Conservation (phyloP, 257 asterid species). For the Przewalskia tangutica region DNA sequence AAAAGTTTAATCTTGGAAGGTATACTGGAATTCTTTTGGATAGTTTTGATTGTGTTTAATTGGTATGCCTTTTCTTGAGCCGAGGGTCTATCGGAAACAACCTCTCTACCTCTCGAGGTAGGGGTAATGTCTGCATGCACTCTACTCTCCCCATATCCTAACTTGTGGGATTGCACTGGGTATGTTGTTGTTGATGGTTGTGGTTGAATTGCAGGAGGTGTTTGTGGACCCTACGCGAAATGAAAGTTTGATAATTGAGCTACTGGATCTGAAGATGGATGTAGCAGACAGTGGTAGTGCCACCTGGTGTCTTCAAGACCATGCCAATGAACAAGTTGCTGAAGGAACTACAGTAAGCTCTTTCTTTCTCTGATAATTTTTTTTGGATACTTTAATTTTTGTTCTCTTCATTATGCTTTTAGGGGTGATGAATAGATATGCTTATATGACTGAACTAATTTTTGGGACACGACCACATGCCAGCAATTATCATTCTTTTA, state of each 20-base stretch:
- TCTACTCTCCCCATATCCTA: too few species aligned
- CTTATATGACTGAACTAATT: not conserved
- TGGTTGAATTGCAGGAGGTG: conserved; percentile 44
- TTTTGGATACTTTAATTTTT: not conserved
- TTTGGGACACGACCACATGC: not conserved
- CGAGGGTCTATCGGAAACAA: too few species aligned
- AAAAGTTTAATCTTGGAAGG: not conserved
- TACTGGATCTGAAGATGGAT: conserved; percentile 67
- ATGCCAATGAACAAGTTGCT: conserved; percentile 88
- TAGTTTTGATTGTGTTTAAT: not conserved
- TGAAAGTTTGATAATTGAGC: conserved; percentile 86
- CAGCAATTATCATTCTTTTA: not conserved
- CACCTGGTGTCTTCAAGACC: conserved; percentile 87
- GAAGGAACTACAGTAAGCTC: conserved; percentile 52
- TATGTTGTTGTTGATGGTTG: not conserved
- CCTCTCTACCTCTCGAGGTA: too few species aligned
- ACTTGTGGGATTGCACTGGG: too few species aligned
- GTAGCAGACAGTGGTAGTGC: conserved; percentile 81
- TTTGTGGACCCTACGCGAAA: conserved; percentile 76
- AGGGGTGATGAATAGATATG: not conserved
- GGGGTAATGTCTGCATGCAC: too few species aligned
- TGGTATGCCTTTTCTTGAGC: too few species aligned
- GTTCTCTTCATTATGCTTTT: not conserved
- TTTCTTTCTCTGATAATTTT: not conserved
- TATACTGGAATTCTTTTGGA: not conserved